phyloP scores from a whole-genome alignment of 2,329 filamentous ascomycete genomes.

The Alternaria metachromatica region DNA sequence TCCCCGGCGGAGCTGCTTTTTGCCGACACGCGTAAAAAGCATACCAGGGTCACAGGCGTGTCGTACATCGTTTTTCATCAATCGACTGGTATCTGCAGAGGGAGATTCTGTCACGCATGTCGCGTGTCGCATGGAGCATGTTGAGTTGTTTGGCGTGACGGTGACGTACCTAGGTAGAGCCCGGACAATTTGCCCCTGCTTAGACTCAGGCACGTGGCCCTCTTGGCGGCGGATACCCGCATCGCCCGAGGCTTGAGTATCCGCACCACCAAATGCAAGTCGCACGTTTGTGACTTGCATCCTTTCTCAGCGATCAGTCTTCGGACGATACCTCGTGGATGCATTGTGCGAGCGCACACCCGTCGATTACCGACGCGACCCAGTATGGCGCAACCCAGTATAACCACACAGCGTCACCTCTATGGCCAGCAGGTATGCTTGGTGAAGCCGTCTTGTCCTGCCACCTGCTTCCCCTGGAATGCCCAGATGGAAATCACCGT shows the following conservation, averaged over 20 bases:
- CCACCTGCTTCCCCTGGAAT: neutral
- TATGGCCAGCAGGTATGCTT: neutral
- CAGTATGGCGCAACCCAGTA: neutral
- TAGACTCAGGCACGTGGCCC: neutral
- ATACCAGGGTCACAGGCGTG: neutral
- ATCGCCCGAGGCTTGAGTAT: neutral
- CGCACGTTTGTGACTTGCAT: neutral
- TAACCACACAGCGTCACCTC: neutral
- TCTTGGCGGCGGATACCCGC: conserved; percentile 4
- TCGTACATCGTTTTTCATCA: neutral
- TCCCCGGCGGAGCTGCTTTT: neutral
- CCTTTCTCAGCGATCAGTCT: neutral
- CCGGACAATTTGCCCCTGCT: neutral
- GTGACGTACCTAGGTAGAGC: neutral
- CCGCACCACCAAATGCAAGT: too few species aligned
- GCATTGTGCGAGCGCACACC: neutral
- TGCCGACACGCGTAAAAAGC: neutral
- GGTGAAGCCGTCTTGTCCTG: neutral
- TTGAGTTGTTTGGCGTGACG: neutral
- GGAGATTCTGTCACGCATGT: neutral
- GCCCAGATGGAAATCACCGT: conserved; percentile 14
- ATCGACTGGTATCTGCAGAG: neutral
- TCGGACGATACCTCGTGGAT: neutral
- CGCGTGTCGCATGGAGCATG: neutral
- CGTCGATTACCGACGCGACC: neutral